Conservation (phyloP, 169 alveolate genomes). For the Plasmodium billcollinsi region DNA sequence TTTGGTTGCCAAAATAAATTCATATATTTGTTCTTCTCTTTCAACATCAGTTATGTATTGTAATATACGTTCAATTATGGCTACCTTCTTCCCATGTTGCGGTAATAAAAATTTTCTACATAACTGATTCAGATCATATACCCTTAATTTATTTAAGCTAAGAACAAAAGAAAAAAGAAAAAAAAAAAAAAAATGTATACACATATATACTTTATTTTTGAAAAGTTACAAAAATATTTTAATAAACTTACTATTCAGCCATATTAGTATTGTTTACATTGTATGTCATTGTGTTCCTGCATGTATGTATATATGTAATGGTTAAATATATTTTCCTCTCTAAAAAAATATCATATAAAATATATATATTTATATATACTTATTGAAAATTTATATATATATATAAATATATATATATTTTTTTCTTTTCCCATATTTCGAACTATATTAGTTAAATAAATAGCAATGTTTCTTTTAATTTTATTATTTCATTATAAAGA, state of each 20-base stretch:
- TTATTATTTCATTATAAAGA: neutral
- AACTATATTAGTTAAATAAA: neutral
- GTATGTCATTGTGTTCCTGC: slow-evolving; percentile 51
- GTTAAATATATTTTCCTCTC: too few relatives aligned
- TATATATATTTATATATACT: too few relatives aligned
- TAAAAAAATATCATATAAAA: too few relatives aligned
- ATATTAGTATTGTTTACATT: slow-evolving; percentile 61
- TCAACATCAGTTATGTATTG: slow-evolving; percentile 65
- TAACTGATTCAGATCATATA: slow-evolving; percentile 66
- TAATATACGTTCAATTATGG: slow-evolving; percentile 68
- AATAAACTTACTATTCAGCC: slow-evolving; percentile 59
- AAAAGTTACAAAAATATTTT: neutral
- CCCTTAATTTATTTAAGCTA: slow-evolving; percentile 76
- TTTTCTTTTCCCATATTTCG: too few relatives aligned
- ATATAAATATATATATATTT: too few relatives aligned
- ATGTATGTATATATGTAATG: slow-evolving; percentile 1
- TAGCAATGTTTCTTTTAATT: neutral
- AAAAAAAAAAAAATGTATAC: neutral
- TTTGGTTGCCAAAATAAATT: slow-evolving; percentile 40
- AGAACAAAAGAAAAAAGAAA: neutral
- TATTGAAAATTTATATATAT: too few relatives aligned
- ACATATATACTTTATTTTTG: neutral
- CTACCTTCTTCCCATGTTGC: slow-evolving; percentile 73
- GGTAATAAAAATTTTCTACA: slow-evolving; percentile 65
- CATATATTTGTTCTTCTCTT: slow-evolving; percentile 73